These are phyloP conservation scores for Backusella psychrophila DNA, from an alignment of 192 early-diverging fungal species.

Conservation along the genomic window DNA sequence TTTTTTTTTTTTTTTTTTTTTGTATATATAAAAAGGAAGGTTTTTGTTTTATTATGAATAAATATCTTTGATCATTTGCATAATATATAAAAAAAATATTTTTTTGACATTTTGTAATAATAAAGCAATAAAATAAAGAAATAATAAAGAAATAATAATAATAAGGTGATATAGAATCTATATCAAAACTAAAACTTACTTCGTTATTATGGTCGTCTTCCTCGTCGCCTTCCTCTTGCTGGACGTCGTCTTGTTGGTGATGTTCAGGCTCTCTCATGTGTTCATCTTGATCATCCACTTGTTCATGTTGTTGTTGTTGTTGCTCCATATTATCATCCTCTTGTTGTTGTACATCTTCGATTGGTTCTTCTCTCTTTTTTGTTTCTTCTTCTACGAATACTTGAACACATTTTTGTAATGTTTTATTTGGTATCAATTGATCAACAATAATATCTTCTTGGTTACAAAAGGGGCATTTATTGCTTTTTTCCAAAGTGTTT, in stretches of 20 bases:
- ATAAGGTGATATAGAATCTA: not conserved
- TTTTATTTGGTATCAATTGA: constrained; percentile 27
- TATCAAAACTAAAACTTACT: constrained; percentile 4
- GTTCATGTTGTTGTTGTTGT: not conserved
- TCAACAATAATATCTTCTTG: constrained; percentile 7
- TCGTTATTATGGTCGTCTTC: not conserved
- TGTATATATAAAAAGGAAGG: not conserved
- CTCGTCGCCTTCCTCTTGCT: not conserved
- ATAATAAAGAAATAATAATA: not conserved
- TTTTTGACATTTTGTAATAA: not conserved
- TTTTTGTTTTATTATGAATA: not conserved
- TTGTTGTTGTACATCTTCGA: not conserved
- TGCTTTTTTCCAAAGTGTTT: constrained; percentile 13
- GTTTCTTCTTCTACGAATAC: constrained; percentile 21
- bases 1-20: not conserved
- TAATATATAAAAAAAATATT: not conserved
- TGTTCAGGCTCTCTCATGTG: not conserved
- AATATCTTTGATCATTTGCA: not conserved
- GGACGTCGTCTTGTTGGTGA: not conserved
- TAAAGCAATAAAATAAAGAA: not conserved
- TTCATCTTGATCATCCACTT: not conserved
- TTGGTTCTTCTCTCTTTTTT: constrained; percentile 2
- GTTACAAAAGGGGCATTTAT: constrained; percentile 23
- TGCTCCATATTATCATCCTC: not conserved
- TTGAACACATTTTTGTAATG: constrained; percentile 20